Conservation (phyloP, 2,329 filamentous ascomycete species). For the Neocucurbitaria cava region DNA sequence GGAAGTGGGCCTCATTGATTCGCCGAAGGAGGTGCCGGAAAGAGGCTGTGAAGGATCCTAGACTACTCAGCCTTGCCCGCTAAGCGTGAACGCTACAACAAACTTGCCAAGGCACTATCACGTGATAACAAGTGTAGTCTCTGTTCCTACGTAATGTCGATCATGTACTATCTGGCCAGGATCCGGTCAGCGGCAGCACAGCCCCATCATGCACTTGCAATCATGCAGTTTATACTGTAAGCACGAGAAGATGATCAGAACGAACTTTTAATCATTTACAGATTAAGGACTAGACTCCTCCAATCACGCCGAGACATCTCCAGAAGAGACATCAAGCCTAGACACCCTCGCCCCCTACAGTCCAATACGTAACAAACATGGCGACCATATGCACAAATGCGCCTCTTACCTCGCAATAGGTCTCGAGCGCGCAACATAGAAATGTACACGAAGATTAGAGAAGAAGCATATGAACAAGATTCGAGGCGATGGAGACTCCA, state of each 20-base stretch:
- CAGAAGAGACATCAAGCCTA: slow-evolving; percentile 7
- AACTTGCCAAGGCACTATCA: not conserved
- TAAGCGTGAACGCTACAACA: not conserved
- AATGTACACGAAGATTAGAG: slow-evolving; percentile 20
- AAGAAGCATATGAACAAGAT: slow-evolving; percentile 12
- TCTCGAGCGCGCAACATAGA: slow-evolving; percentile 1
- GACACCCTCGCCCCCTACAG: not conserved
- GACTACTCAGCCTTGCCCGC: not conserved
- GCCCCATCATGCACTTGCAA: not conserved
- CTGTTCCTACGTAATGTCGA: not conserved
- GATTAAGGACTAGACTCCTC: slow-evolving; percentile 8
- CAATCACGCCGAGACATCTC: slow-evolving; percentile 6
- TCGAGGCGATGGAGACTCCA: slow-evolving; percentile 6
- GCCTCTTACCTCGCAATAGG: not conserved
- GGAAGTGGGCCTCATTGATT: not conserved
- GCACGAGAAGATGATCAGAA: not conserved
- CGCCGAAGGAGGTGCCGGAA: not conserved
- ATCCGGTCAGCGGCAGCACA: no score
- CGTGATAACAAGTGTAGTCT: not conserved
- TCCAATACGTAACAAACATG: slow-evolving; percentile 22
- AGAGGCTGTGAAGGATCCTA: not conserved
- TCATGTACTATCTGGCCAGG: not conserved
- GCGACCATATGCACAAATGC: slow-evolving; percentile 24
- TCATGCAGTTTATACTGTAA: not conserved
- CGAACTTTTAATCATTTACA: slow-evolving; percentile 20